Conservation (phyloP, 768 basidiomycete genomes). For the Trametes meyenii region DNA sequence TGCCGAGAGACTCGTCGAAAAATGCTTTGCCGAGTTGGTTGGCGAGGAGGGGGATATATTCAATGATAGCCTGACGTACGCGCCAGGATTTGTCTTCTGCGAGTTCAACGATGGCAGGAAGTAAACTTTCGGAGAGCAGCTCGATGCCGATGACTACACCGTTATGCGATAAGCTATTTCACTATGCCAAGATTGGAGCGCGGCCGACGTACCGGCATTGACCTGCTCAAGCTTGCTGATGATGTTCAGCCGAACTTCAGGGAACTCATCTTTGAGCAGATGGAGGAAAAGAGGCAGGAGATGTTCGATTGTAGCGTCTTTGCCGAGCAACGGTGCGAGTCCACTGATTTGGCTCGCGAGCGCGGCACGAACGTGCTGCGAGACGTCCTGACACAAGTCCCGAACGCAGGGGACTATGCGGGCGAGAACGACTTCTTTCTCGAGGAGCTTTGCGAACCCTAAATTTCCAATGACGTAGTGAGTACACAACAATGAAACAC, state of each 20-base stretch:
- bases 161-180: slow-evolving; percentile 7
- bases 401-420: slow-evolving; percentile 94
- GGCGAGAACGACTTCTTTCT: slow-evolving; percentile 90
- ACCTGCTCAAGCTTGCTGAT: slow-evolving; percentile 98
- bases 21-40: slow-evolving; percentile 96
- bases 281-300: slow-evolving; percentile 96
- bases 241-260: slow-evolving; percentile 95
- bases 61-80: slow-evolving; percentile 98
- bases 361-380: slow-evolving; percentile 96
- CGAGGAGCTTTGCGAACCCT: slow-evolving; percentile 95
- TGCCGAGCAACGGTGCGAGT: slow-evolving; percentile 90
- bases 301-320: slow-evolving; percentile 93
- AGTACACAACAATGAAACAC: slow-evolving; percentile 4
- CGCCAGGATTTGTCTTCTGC: slow-evolving; percentile 99
- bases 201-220: slow-evolving; percentile 64
- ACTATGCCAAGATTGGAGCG: slow-evolving; percentile 1
- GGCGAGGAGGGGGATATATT: slow-evolving; percentile 98
- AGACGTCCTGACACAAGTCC: slow-evolving; percentile 89
- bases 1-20: slow-evolving; percentile 96
- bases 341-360: slow-evolving; percentile 96
- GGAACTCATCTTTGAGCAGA: slow-evolving; percentile 97
- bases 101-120: slow-evolving; percentile 96
- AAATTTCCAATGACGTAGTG: slow-evolving; percentile 17
- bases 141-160: slow-evolving; percentile 94
- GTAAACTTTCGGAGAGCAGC: slow-evolving; percentile 87